These are phyloP conservation scores for Xerocomellus chrysenteron DNA, from an alignment of 768 basidiomycete genomes.

Conservation along the genomic window DNA sequence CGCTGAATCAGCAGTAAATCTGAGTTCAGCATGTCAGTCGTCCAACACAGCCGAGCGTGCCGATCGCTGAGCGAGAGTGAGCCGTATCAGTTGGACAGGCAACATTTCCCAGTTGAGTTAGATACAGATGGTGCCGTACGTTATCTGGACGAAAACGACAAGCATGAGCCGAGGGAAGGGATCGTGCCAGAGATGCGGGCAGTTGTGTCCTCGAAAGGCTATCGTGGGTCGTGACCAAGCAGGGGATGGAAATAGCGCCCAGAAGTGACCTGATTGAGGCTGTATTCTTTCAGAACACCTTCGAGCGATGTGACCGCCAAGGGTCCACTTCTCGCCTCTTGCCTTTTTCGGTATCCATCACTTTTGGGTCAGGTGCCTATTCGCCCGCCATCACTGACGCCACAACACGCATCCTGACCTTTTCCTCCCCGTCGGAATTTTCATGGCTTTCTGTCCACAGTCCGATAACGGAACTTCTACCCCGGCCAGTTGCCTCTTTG, in stretches of 20 bases:
- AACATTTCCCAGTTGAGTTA: slow-evolving; percentile 32
- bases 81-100: slow-evolving; percentile 33
- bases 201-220: slow-evolving; percentile 33
- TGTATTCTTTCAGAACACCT: slow-evolving; percentile 19
- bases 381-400: slow-evolving; percentile 37
- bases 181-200: slow-evolving; percentile 23
- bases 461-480: slow-evolving; percentile 38
- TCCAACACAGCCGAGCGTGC: slow-evolving; percentile 28
- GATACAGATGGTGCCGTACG: slow-evolving; percentile 33
- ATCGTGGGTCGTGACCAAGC: slow-evolving; percentile 28
- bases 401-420: slow-evolving; percentile 36
- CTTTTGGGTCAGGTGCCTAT: slow-evolving; percentile 31
- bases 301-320: slow-evolving; percentile 35
- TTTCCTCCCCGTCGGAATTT: slow-evolving; percentile 31
- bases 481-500: slow-evolving; percentile 26
- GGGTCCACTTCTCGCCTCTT: slow-evolving; percentile 16
- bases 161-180: slow-evolving; percentile 8
- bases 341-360: slow-evolving; percentile 22
- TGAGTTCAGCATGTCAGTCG: slow-evolving; percentile 10
- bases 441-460: slow-evolving; percentile 32
- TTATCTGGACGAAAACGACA: slow-evolving; percentile 26
- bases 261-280: slow-evolving; percentile 22
- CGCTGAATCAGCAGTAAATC: slow-evolving; percentile 29
- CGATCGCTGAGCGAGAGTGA: slow-evolving; percentile 30
- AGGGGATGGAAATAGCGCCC: slow-evolving; percentile 24